Percentiles rank a stretch among this genome's conserved stretches.
phyloP scores from a whole-genome alignment of 176 grass and related monocot species.

The Coix lacrymajobi region DNA sequence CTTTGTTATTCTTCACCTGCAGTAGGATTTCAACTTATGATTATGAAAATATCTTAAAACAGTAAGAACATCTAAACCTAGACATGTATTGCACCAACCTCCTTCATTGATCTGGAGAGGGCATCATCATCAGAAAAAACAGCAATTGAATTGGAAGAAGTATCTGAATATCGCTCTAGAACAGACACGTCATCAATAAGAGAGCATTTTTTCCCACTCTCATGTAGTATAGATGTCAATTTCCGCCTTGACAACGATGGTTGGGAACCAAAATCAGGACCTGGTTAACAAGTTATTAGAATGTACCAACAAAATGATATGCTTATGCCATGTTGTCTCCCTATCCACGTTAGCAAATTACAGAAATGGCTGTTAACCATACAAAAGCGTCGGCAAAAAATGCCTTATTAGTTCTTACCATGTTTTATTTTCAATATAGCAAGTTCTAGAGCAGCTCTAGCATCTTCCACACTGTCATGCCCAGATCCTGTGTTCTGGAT shows the following conservation, averaged over 20 bases:
- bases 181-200: slow-evolving; percentile 68
- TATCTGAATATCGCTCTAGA: slow-evolving; percentile 78
- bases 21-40: slow-evolving; percentile 23
- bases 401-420: slow-evolving; percentile 35
- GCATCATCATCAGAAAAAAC: slow-evolving; percentile 80
- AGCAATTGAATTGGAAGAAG: slow-evolving; percentile 81
- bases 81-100: slow-evolving; percentile 40
- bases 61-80: background rate
- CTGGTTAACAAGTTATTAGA: slow-evolving; percentile 46
- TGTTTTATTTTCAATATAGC: slow-evolving; percentile 82
- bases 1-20: slow-evolving; percentile 78
- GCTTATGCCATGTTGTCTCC: background rate
- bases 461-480: slow-evolving; percentile 93
- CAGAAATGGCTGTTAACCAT: background rate
- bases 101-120: slow-evolving; percentile 76
- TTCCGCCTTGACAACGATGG: slow-evolving; percentile 46
- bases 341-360: background rate
- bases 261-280: slow-evolving; percentile 87
- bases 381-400: background rate
- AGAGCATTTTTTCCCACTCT: slow-evolving; percentile 66
- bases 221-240: slow-evolving; percentile 59
- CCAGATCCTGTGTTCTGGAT: slow-evolving; percentile 73
- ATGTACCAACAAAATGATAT: slow-evolving; percentile 3
- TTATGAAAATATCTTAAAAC: slow-evolving; percentile 1
- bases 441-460: slow-evolving; percentile 79